phyloP scores from a whole-genome alignment of 1,284 basidiomycete genomes.

The Cutaneotrichosporon sp. region DNA sequence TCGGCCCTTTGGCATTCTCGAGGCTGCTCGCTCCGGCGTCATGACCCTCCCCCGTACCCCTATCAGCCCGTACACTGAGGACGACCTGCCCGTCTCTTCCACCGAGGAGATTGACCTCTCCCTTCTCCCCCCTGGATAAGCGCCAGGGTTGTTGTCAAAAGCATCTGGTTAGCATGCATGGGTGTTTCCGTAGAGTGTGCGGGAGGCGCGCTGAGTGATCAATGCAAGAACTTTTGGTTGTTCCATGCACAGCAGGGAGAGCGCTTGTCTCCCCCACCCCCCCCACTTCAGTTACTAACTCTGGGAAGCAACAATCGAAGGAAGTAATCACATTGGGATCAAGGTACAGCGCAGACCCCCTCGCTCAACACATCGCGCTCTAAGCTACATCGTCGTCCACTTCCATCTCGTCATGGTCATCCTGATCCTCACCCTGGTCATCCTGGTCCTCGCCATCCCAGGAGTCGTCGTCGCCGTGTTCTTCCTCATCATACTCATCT shows the following conservation, averaged over 20 bases:
- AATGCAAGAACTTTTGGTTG: not conserved
- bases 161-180: constrained; percentile 13
- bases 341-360: not conserved
- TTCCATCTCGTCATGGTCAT: constrained; percentile 3
- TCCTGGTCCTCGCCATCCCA: not conserved
- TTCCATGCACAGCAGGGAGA: too few relatives aligned
- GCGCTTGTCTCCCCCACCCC: too few relatives aligned
- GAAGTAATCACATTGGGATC: not conserved
- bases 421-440: not conserved
- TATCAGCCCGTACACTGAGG: constrained; percentile 66
- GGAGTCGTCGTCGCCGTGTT: not conserved
- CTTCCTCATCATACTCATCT: not conserved
- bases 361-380: not conserved
- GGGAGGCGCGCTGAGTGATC: not conserved
- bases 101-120: constrained; percentile 72
- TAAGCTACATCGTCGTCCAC: not conserved
- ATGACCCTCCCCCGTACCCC: constrained; percentile 97
- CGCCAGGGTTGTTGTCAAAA: constrained; percentile 12
- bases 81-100: constrained; percentile 58
- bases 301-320: too few relatives aligned
- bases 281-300: too few relatives aligned
- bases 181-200: not conserved
- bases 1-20: constrained; percentile 92
- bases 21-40: constrained; percentile 80
- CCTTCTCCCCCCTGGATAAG: constrained; percentile 82